Conservation (phyloP, 306 rosid species). For the Vigna reflexopilosa region DNA sequence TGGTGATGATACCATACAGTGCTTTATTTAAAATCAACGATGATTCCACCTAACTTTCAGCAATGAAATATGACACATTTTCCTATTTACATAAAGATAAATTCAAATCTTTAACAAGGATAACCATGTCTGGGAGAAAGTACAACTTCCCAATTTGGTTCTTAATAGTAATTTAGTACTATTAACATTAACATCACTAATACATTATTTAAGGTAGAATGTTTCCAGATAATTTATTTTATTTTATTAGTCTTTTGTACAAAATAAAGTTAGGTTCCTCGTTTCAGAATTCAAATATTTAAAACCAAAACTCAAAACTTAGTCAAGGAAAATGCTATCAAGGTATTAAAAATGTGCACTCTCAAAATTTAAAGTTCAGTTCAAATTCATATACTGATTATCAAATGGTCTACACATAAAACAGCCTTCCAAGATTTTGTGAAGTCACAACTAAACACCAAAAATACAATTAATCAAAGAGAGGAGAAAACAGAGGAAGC, state of each 20-base stretch:
- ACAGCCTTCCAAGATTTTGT: conserved; percentile 29
- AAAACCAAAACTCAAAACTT: not conserved
- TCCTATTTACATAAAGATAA: no score
- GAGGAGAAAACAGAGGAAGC: not conserved
- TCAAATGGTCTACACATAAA: conserved; percentile 11
- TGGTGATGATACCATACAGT: no score
- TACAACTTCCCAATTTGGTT: conserved; percentile 9
- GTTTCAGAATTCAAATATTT: not conserved
- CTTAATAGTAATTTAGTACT: not conserved
- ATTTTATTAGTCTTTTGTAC: not conserved
- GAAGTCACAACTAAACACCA: conserved; percentile 26
- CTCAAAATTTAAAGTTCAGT: conserved; percentile 25
- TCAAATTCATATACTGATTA: conserved; percentile 23
- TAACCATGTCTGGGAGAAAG: not conserved
- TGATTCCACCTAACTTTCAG: no score
- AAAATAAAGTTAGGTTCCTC: not conserved
- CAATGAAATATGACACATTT: no score
- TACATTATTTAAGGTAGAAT: not conserved
- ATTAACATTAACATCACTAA: not conserved
- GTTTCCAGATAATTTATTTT: not conserved
- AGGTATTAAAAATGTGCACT: conserved; percentile 25
- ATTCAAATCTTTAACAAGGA: no score
- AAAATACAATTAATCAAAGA: conserved; percentile 14
- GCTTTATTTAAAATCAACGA: no score
- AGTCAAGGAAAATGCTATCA: conserved; percentile 30